These are phyloP conservation scores for Septoria petroselini DNA, from an alignment of 2,329 filamentous ascomycete species.

Conservation along the genomic window DNA sequence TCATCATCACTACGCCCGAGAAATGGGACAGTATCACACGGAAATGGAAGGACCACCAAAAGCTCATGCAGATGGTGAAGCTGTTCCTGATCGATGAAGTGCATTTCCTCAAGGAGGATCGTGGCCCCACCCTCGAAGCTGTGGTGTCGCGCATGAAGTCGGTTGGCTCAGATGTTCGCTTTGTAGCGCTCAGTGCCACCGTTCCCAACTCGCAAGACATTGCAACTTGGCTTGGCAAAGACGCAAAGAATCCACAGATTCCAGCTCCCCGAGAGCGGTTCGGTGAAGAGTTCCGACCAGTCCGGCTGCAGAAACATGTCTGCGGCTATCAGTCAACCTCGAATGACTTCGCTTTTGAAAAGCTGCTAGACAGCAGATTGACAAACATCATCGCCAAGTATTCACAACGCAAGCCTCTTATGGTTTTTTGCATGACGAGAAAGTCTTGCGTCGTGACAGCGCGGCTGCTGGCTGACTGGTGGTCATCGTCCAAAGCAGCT, in stretches of 20 bases:
- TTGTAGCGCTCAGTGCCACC: conserved; percentile 78
- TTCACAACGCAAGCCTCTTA: conserved; percentile 68
- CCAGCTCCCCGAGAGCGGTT: conserved; percentile 69
- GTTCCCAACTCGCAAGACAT: conserved; percentile 80
- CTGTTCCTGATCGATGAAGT: conserved; percentile 85
- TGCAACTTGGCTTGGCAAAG: conserved; percentile 72
- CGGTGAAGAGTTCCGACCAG: conserved; percentile 75
- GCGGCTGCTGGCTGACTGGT: conserved; percentile 63
- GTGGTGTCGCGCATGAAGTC: conserved; percentile 87
- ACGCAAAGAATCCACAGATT: conserved; percentile 56
- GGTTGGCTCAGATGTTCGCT: conserved; percentile 69
- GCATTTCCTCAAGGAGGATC: conserved; percentile 75
- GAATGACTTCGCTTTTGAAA: conserved; percentile 78
- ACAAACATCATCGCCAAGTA: conserved; percentile 64
- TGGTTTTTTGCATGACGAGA: conserved; percentile 79
- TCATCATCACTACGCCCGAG: conserved; percentile 84
- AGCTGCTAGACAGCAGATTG: conserved; percentile 62
- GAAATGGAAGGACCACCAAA: conserved; percentile 79
- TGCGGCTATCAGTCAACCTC: conserved; percentile 62
- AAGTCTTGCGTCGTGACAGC: conserved; percentile 68
- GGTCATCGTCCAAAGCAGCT: conserved; percentile 50
- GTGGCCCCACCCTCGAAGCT: conserved; percentile 76
- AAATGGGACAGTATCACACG: conserved; percentile 90
- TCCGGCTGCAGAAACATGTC: conserved; percentile 72
- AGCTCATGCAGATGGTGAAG: conserved; percentile 69